Percentiles rank a stretch among this genome's conserved stretches.
phyloP scores from a whole-genome alignment of 2,329 filamentous ascomycete species.

The Fusarium nurragi region DNA sequence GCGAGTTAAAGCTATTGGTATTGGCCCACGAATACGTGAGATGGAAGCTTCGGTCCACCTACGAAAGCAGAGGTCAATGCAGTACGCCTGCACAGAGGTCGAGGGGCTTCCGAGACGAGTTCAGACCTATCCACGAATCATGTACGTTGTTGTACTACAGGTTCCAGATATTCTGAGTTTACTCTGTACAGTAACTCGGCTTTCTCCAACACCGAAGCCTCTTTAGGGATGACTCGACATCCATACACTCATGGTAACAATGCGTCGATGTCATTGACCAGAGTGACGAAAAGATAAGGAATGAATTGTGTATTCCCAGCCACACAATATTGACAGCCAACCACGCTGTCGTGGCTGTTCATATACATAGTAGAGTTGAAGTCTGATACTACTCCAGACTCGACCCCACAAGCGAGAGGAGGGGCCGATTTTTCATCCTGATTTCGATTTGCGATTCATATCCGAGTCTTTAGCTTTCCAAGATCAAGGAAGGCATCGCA shows the following conservation, averaged over 20 bases:
- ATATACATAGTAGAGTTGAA: neutral
- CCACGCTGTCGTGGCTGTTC: too few species aligned
- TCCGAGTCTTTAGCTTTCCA: conserved; percentile 6
- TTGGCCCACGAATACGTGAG: neutral
- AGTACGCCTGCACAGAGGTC: too few species aligned
- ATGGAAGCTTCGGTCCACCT: neutral
- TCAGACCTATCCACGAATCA: too few species aligned
- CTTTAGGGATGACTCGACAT: neutral
- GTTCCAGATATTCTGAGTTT: too few species aligned
- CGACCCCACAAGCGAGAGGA: conserved; percentile 4
- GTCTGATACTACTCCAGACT: neutral
- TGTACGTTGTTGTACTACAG: too few species aligned
- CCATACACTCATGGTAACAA: neutral
- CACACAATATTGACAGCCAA: conserved; percentile 6
- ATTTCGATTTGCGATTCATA: conserved; percentile 22
- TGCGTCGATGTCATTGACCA: neutral
- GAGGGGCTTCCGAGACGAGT: too few species aligned
- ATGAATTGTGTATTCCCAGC: conserved; percentile 1
- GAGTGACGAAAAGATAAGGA: neutral
- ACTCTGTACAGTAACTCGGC: too few species aligned
- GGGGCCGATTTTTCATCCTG: conserved; percentile 18
- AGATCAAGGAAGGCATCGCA: conserved; percentile 18
- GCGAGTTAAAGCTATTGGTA: neutral
- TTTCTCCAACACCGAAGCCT: too few species aligned
- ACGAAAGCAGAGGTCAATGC: neutral